Conservation (phyloP, 257 asterid genomes). For the Nemophila menziesii region DNA sequence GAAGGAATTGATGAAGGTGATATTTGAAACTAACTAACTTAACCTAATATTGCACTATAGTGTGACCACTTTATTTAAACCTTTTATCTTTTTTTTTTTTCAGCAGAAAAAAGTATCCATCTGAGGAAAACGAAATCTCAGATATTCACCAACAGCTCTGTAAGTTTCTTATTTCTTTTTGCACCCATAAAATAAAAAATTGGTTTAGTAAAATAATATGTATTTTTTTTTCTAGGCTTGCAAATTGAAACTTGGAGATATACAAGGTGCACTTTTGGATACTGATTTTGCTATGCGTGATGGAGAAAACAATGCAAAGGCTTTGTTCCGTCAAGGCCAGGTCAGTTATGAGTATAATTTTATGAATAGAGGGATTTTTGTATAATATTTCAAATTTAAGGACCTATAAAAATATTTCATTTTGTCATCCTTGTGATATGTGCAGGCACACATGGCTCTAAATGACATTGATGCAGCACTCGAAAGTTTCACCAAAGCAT, state of each 20-base stretch:
- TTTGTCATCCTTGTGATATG: neutral
- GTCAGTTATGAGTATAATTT: conserved; percentile 38
- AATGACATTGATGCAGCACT: conserved; percentile 86
- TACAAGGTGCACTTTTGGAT: conserved; percentile 83
- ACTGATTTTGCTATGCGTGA: conserved; percentile 95
- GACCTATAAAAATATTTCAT: neutral
- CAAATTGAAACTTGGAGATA: conserved; percentile 80
- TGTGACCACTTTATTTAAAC: conserved; percentile 7
- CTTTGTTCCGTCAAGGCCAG: conserved; percentile 98
- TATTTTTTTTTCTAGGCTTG: conserved; percentile 47
- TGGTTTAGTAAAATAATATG: neutral
- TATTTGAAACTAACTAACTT: neutral
- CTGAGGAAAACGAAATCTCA: conserved; percentile 78
- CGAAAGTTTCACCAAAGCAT: conserved; percentile 77
- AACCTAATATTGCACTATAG: neutral
- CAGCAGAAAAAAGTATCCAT: conserved; percentile 47
- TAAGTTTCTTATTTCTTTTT: conserved; percentile 34
- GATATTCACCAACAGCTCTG: conserved; percentile 91
- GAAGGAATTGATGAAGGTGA: conserved; percentile 91
- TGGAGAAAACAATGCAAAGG: conserved; percentile 90
- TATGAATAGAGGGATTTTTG: neutral
- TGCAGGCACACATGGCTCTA: conserved; percentile 85
- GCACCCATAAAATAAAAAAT: neutral
- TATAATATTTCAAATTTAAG: neutral
- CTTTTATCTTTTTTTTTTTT: neutral